Conservation (phyloP, 176 grass and related monocot species). For the Miscanthus lutarioriparius region DNA sequence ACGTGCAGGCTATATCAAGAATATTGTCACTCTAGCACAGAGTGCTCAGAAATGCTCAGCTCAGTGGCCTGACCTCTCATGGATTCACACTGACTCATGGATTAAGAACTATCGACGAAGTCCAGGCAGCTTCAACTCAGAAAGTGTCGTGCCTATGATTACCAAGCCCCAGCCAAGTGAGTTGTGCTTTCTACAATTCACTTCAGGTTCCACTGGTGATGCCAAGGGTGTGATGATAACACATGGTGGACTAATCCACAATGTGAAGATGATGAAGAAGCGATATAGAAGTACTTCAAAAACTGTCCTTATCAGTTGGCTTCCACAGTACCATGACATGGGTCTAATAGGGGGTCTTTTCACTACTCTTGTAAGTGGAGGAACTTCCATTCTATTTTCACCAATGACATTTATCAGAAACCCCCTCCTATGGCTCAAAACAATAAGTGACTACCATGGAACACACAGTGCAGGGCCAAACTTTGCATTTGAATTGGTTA, state of each 20-base stretch:
- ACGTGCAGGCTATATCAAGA: constrained; percentile 67
- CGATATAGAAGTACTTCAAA: constrained; percentile 63
- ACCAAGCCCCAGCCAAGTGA: constrained; percentile 43
- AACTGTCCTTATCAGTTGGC: constrained; percentile 75
- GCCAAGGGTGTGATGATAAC: constrained; percentile 87
- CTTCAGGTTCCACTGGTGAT: constrained; percentile 77
- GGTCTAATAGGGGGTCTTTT: constrained; percentile 75
- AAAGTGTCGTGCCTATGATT: constrained; percentile 27
- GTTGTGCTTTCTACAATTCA: constrained; percentile 79
- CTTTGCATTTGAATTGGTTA: constrained; percentile 72
- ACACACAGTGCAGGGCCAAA: constrained; percentile 79
- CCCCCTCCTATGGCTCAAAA: constrained; percentile 72
- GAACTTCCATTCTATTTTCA: constrained; percentile 68
- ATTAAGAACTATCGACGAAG: constrained; percentile 53
- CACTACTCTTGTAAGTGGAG: constrained; percentile 78
- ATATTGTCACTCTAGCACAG: constrained; percentile 48
- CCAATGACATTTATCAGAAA: constrained; percentile 79
- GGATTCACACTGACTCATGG: constrained; percentile 70
- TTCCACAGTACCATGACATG: constrained; percentile 91
- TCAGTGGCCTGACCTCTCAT: constrained; percentile 65
- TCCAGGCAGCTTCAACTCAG: constrained; percentile 35
- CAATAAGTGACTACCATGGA: constrained; percentile 57
- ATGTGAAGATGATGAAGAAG: constrained; percentile 73
- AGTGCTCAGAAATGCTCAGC: constrained; percentile 46
- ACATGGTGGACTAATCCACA: constrained; percentile 72